These are phyloP conservation scores for Fraxinus platypoda DNA, from an alignment of 305 asterid species.

Conservation along the genomic window DNA sequence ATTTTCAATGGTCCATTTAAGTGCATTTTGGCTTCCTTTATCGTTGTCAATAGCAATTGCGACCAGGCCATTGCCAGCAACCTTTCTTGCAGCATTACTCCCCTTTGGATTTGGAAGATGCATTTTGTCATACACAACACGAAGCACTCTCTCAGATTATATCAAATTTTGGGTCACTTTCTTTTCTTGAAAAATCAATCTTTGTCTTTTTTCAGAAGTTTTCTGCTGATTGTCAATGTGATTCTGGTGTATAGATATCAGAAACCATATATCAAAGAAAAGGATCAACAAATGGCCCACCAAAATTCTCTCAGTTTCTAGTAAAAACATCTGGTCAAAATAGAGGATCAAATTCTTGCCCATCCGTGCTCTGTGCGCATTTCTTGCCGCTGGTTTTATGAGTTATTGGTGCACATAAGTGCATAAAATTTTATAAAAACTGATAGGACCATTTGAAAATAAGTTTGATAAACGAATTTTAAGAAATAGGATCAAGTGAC, in stretches of 20 bases:
- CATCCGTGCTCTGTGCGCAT: background rate
- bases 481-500: background rate
- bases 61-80: conserved; percentile 5
- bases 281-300: background rate
- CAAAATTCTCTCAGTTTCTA: background rate
- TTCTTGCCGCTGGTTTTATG: background rate
- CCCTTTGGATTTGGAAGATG: conserved; percentile 16
- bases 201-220: background rate
- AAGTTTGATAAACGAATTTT: too few species aligned
- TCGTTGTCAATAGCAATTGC: conserved; percentile 29
- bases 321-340: background rate
- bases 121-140: background rate
- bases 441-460: too few species aligned
- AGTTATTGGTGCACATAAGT: background rate
- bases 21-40: conserved; percentile 31
- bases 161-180: background rate
- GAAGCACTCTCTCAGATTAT: background rate
- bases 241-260: background rate
- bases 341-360: background rate
- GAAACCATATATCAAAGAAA: background rate
- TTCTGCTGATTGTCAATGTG: background rate
- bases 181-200: background rate
- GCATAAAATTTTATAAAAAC: background rate
- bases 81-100: conserved; percentile 1
- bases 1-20: conserved; percentile 29